Percentiles rank a stretch among this genome's conserved stretches.
Conservation (phyloP, 768 basidiomycete genomes). For the Kwoniella newhampshirensis region DNA sequence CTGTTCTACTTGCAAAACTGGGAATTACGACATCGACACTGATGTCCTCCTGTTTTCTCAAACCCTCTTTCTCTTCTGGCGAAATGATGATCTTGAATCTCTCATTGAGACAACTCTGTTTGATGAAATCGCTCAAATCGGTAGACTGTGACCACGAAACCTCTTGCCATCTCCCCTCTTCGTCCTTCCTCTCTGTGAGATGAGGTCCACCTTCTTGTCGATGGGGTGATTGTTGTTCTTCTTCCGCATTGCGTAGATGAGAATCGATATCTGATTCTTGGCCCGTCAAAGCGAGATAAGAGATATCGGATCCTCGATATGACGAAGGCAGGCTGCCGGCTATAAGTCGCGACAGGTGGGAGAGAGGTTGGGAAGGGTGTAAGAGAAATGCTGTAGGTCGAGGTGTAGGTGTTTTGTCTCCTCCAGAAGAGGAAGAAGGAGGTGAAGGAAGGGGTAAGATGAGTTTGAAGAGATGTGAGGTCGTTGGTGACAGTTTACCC, state of each 20-base stretch:
- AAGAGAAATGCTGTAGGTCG: conserved; percentile 63
- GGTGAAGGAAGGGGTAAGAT: conserved; percentile 59
- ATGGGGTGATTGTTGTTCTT: conserved; percentile 29
- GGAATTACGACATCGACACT: conserved; percentile 63
- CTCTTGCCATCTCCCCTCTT: conserved; percentile 43
- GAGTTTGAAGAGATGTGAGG: conserved; percentile 67
- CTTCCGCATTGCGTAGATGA: conserved; percentile 37
- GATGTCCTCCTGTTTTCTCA: conserved; percentile 16
- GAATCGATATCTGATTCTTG: conserved; percentile 42
- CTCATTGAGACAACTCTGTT: conserved; percentile 61
- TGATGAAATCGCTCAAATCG: conserved; percentile 67
- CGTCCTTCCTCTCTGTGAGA: conserved; percentile 30
- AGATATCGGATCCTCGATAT: conserved; percentile 41
- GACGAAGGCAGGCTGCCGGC: conserved; percentile 52
- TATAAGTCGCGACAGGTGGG: conserved; percentile 64
- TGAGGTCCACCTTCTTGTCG: conserved; percentile 53
- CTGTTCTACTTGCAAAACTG: conserved; percentile 64
- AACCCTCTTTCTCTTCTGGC: conserved; percentile 20
- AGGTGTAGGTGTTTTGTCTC: conserved; percentile 39
- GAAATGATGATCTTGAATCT: conserved; percentile 59
- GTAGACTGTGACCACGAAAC: conserved; percentile 65
- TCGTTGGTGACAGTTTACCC: conserved; percentile 66
- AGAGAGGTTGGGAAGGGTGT: conserved; percentile 69
- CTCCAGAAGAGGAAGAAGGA: conserved; percentile 20
- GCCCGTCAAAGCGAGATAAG: conserved; percentile 49